Percentiles rank a stretch among this genome's conserved stretches.
These are phyloP conservation scores for Fusarium mangiferae DNA, from an alignment of 2,329 filamentous ascomycete species.

Conservation along the genomic window DNA sequence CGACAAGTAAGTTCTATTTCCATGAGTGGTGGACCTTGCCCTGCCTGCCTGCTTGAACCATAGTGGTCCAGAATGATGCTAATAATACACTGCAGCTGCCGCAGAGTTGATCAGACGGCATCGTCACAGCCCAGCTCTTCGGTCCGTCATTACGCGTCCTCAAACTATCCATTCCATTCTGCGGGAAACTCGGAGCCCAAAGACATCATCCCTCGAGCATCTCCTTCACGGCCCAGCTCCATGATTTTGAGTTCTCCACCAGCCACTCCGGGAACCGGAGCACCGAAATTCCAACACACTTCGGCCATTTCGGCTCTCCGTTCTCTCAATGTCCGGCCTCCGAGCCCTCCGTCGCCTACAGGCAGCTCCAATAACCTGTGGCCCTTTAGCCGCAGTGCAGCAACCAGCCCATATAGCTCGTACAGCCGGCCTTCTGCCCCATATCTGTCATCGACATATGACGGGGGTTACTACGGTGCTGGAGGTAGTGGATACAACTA, in stretches of 20 bases:
- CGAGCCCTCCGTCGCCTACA: slow-evolving; percentile 66
- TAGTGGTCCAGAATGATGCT: slow-evolving; percentile 28
- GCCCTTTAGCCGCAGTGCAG: slow-evolving; percentile 64
- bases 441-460: slow-evolving; percentile 65
- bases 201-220: slow-evolving; percentile 72
- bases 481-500: slow-evolving; percentile 53
- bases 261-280: slow-evolving; percentile 54
- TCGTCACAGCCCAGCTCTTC: slow-evolving; percentile 44
- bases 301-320: slow-evolving; percentile 66
- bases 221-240: slow-evolving; percentile 68
- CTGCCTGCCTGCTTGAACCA: slow-evolving; percentile 6
- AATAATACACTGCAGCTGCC: slow-evolving; percentile 57
- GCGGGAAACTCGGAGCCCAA: slow-evolving; percentile 62
- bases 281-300: slow-evolving; percentile 53
- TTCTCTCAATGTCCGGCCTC: slow-evolving; percentile 63
- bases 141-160: slow-evolving; percentile 47
- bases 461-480: slow-evolving; percentile 52
- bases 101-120: slow-evolving; percentile 61
- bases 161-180: slow-evolving; percentile 58
- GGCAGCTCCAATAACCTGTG: slow-evolving; percentile 58
- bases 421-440: slow-evolving; percentile 56
- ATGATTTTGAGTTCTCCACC: slow-evolving; percentile 65
- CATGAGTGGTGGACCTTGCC: slow-evolving; percentile 26
- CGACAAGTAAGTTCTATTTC: slow-evolving; percentile 62
- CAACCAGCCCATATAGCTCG: slow-evolving; percentile 63